phyloP scores from a whole-genome alignment of 108 stramenopile genomes.

The Conticribra weissflogii region DNA sequence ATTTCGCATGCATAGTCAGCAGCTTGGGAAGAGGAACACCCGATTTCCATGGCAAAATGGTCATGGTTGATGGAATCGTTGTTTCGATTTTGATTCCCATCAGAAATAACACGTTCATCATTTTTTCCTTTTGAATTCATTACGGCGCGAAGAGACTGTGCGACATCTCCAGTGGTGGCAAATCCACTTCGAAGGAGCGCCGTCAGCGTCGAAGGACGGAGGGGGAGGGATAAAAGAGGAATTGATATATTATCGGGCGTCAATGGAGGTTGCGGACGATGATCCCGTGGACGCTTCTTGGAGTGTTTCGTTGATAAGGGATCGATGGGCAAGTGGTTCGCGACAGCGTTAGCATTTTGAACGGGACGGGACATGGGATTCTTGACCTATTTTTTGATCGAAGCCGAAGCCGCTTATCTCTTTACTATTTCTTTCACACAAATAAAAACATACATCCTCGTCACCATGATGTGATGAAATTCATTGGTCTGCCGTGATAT shows the following conservation, averaged over 20 bases:
- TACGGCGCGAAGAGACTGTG: constrained; percentile 1
- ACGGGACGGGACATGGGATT: no score
- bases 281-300: no score
- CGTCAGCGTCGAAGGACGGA: constrained; percentile 76
- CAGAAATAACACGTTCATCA: not conserved
- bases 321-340: no score
- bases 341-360: no score
- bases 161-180: constrained; percentile 59
- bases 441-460: no score
- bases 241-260: constrained; percentile 30
- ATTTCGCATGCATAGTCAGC: constrained; percentile 43
- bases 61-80: not conserved
- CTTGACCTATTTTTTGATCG: no score
- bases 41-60: constrained; percentile 31
- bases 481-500: no score
- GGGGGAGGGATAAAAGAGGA: constrained; percentile 58
- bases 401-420: no score
- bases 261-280: no score
- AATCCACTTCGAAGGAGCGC: constrained; percentile 69
- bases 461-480: no score
- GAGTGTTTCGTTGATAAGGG: no score
- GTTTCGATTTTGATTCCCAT: not conserved
- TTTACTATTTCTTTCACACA: no score
- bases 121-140: not conserved
- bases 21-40: constrained; percentile 33